phyloP scores from a whole-genome alignment of 2,329 filamentous ascomycete species.

The Nemania sp. region DNA sequence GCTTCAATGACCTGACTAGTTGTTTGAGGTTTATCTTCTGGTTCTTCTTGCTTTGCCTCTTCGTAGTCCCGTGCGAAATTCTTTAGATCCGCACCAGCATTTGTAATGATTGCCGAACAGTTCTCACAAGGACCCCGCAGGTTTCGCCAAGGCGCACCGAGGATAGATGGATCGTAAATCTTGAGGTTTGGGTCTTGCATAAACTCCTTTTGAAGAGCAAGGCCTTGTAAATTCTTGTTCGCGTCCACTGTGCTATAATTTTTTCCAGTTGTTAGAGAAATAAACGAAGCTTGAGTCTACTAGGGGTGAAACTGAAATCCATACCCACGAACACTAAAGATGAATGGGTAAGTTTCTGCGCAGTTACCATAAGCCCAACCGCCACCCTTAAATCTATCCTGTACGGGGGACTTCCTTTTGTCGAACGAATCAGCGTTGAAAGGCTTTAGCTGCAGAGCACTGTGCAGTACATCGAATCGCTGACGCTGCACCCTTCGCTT shows the following conservation, averaged over 20 bases:
- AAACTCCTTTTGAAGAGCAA: not conserved
- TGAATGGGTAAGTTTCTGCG: constrained; percentile 6
- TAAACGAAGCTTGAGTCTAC: not conserved
- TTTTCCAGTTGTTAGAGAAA: not conserved
- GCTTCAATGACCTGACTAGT: not conserved
- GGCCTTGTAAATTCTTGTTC: not conserved
- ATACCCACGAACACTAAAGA: not conserved
- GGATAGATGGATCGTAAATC: too few species aligned
- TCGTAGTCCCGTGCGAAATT: not conserved
- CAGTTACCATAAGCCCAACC: not conserved
- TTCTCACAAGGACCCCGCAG: not conserved
- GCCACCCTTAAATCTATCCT: not conserved
- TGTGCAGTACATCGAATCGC: not conserved
- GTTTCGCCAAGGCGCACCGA: not conserved
- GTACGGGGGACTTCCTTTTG: not conserved
- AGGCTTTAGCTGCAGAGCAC: not conserved
- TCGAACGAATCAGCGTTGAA: not conserved
- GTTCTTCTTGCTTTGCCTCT: not conserved
- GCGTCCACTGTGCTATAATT: not conserved
- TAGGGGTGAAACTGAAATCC: not conserved
- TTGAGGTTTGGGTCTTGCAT: not conserved
- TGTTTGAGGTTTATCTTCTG: too few species aligned
- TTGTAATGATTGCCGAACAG: not conserved
- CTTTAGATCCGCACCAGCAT: not conserved
- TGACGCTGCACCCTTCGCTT: not conserved